Base-by-base conservation (phyloP, 371 early-diverging fungal species). In the Encephalitozoon romaleae region DNA sequence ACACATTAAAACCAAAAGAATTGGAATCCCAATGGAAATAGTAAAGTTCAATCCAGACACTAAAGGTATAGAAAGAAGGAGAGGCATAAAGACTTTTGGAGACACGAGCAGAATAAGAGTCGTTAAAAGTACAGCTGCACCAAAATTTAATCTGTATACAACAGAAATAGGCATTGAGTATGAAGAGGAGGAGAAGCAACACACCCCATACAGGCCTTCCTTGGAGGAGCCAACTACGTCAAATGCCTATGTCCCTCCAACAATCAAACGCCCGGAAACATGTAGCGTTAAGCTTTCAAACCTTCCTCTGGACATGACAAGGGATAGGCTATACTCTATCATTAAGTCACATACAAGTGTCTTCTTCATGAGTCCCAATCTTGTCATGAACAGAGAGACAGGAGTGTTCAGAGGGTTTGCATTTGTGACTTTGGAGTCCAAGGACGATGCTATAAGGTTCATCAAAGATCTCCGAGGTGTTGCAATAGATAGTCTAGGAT, bases 361-460 rank as follows among this genome's bases (percentile, higher is more conserved):
- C 32, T 47, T 21, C 18, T 72, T 72, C 52, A 54, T 47, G 25
- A 72, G 51, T 52, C 66, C 54, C 23, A 79, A 72, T 38, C 52
- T 80, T 47, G 72, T 80, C n/a, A 34, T 43, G 32, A 73, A 76
- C 43, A 55, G 68, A 21, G 67, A 74, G 23, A 80, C 77, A 25
- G 75, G 77, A 4, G 26, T 49, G 21, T 65, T 67, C 41, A 80
- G 54, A 42, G 80, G 80, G 15, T 80, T 67, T 67, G 70, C 64
- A 11, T 80, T 80, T 71, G 59, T 80, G 25, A 76, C 28, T 25
- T 64, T 80, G 21, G 66, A 65, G 15, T 39, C 34, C 45, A 76
- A 72, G 47, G 77, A 71, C 21, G 77, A 76, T 47, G 67, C 80
- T 9, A 45, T n/a, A n/a, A 47, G 28, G 30, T 12, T 70, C 21